Evolutionary conservation across 1,284 basidiomycete species (phyloP).

Genomic region (Stygiomarasmius scandens): DNA sequence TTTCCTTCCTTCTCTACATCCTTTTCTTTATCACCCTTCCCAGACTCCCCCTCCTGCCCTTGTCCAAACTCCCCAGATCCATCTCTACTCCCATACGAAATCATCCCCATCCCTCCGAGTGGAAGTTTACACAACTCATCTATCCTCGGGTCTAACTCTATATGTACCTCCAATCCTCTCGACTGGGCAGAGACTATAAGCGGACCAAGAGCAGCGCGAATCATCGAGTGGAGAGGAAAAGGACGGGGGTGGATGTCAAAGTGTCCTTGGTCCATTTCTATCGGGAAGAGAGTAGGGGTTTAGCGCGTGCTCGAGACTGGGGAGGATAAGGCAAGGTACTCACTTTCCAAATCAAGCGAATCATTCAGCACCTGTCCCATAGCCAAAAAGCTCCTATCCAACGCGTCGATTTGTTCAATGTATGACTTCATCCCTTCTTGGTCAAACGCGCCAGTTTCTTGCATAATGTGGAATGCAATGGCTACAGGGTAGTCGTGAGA

Average conservation of each 20-base stretch:
- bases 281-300: neutral
- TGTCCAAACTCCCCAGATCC: too few relatives aligned
- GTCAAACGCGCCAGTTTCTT: constrained; percentile 20
- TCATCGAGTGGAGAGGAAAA: constrained; percentile 52
- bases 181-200: constrained; percentile 44
- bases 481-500: constrained; percentile 15
- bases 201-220: constrained; percentile 48
- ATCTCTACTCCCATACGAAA: too few relatives aligned
- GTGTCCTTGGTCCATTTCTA: constrained; percentile 38
- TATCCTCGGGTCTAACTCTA: constrained; percentile 47
- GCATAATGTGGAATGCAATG: constrained; percentile 25
- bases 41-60: neutral
- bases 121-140: constrained; percentile 35
- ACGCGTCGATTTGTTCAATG: constrained; percentile 38
- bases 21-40: neutral
- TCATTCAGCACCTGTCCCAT: constrained; percentile 56
- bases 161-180: constrained; percentile 42
- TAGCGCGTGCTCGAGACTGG: neutral
- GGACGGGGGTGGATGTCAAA: constrained; percentile 43
- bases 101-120: neutral
- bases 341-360: constrained; percentile 43
- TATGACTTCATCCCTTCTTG: constrained; percentile 9
- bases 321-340: neutral
- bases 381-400: constrained; percentile 51
- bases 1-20: neutral